These are phyloP conservation scores for Sanghuangporus weigelae DNA, from an alignment of 1,284 basidiomycete species.

Conservation along the genomic window DNA sequence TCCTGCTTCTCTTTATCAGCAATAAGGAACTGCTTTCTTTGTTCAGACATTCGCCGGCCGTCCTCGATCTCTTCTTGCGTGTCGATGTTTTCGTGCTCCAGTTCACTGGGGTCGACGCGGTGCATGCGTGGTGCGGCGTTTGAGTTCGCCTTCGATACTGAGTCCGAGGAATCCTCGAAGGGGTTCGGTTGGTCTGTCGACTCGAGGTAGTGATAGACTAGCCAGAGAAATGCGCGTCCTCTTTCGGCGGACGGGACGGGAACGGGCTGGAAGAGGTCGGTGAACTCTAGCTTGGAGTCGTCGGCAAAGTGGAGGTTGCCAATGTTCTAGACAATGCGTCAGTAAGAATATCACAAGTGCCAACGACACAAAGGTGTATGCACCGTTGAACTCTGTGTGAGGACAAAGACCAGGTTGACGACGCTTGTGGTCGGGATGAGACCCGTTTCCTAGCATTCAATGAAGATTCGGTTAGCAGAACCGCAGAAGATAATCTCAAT, in stretches of 20 bases:
- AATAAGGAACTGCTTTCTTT: conserved; percentile 53
- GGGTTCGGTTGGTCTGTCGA: conserved; percentile 23
- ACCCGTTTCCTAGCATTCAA: conserved; percentile 6
- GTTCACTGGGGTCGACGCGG: neutral
- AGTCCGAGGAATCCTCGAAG: conserved; percentile 21
- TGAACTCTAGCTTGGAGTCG: conserved; percentile 45
- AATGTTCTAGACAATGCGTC: conserved; percentile 37
- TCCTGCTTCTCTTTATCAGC: conserved; percentile 2
- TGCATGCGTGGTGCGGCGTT: conserved; percentile 3
- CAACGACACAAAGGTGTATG: conserved; percentile 23
- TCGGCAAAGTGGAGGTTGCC: conserved; percentile 50
- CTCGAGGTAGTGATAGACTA: conserved; percentile 58
- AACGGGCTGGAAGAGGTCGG: conserved; percentile 62
- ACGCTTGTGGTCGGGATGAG: conserved; percentile 69
- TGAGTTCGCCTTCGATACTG: neutral
- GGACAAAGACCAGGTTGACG: conserved; percentile 73
- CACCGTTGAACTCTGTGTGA: conserved; percentile 65
- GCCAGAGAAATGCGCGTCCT: conserved; percentile 62
- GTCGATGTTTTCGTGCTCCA: conserved; percentile 58
- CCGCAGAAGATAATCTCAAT: neutral
- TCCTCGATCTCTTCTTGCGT: conserved; percentile 60
- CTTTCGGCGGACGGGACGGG: conserved; percentile 56
- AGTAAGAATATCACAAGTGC: neutral
- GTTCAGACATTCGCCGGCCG: conserved; percentile 60
- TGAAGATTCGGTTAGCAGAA: neutral